Evolutionary conservation across 1,284 basidiomycete genomes (phyloP).

Genomic region (Rhodotorula sp.): DNA sequence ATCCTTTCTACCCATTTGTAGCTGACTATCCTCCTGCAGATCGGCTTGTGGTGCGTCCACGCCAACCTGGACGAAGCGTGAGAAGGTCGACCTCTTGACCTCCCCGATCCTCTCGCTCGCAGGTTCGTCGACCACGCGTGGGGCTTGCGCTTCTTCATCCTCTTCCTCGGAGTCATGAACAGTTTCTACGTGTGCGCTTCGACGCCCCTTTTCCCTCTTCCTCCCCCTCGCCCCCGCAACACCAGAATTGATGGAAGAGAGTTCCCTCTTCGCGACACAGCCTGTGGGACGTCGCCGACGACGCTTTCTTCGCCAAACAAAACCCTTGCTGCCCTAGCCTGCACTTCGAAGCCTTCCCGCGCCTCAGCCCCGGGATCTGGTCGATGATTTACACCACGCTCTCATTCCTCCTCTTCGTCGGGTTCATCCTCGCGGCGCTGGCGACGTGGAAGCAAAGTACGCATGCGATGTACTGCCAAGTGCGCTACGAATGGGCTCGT

Average conservation of each 20-base stretch:
- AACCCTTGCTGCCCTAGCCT: slow-evolving; percentile 33
- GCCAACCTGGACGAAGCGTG: neutral
- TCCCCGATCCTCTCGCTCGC: neutral
- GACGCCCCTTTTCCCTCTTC: neutral
- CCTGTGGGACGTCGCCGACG: slow-evolving; percentile 37
- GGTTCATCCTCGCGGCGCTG: slow-evolving; percentile 34
- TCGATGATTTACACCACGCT: slow-evolving; percentile 23
- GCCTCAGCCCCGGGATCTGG: slow-evolving; percentile 17
- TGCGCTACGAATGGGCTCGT: neutral
- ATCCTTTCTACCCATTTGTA: too few relatives aligned
- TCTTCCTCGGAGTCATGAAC: slow-evolving; percentile 42
- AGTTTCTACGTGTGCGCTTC: slow-evolving; percentile 36
- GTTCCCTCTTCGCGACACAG: neutral
- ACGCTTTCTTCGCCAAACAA: slow-evolving; percentile 34
- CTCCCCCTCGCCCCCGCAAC: neutral
- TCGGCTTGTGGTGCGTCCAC: slow-evolving; percentile 22
- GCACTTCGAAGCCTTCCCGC: slow-evolving; percentile 8
- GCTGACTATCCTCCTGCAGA: neutral
- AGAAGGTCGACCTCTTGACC: neutral
- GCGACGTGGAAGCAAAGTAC: slow-evolving; percentile 34
- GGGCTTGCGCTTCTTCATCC: slow-evolving; percentile 38
- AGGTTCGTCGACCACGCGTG: slow-evolving; percentile 39
- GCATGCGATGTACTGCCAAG: slow-evolving; percentile 38
- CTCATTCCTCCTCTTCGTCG: slow-evolving; percentile 30
- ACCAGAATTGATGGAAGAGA: too few relatives aligned